Conservation (phyloP, 352 stramenopile genomes). For the Paralagenidium karlingii region DNA sequence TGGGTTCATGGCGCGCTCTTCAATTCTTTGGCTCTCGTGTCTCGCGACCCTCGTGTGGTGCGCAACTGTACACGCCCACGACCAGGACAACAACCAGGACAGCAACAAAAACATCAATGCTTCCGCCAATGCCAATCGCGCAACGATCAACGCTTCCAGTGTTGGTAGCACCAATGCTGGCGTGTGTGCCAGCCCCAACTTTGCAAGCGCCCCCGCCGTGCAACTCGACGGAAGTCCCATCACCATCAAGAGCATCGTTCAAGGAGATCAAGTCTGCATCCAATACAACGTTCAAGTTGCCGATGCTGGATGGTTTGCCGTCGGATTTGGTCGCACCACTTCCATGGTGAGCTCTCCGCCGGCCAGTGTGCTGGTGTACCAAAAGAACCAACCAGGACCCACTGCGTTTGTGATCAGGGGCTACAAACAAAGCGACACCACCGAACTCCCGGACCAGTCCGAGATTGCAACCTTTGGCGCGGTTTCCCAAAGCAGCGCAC, state of each 20-base stretch:
- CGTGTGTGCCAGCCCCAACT: conserved; percentile 43
- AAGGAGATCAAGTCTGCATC: conserved; percentile 48
- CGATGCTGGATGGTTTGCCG: conserved; percentile 34
- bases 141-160: too few species aligned
- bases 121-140: too few species aligned
- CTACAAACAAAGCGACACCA: conserved; percentile 27
- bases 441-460: conserved; percentile 24
- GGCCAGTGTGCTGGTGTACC: conserved; percentile 67
- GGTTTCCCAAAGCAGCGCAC: conserved; percentile 23
- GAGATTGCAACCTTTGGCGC: conserved; percentile 11
- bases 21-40: too few species aligned
- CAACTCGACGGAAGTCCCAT: conserved; percentile 43
- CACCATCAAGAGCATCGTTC: conserved; percentile 35
- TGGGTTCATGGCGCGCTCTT: too few species aligned
- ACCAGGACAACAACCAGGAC: too few species aligned
- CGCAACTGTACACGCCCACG: too few species aligned
- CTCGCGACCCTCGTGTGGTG: too few species aligned
- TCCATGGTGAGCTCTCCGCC: conserved; percentile 57
- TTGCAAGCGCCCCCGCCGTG: conserved; percentile 24
- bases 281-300: conserved; percentile 37
- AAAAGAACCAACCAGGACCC: conserved; percentile 17
- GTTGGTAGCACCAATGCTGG: too few species aligned
- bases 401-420: conserved; percentile 36
- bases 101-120: too few species aligned
- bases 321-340: conserved; percentile 23